phyloP scores from a whole-genome alignment of 2,329 filamentous ascomycete genomes.

The Stachybotrys chlorohalonatus region DNA sequence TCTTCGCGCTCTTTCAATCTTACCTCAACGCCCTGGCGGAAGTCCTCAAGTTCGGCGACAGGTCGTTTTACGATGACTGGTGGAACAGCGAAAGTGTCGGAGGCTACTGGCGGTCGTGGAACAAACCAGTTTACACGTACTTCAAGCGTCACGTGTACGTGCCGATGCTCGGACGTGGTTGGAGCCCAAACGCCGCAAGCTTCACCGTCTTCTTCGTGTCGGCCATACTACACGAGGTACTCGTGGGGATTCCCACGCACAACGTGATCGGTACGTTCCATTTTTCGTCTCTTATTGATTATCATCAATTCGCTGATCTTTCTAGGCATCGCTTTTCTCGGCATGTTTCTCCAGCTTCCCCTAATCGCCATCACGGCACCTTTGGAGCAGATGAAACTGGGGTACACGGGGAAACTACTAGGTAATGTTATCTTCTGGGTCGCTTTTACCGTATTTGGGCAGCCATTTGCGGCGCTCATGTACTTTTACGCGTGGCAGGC shows the following conservation, averaged over 20 bases:
- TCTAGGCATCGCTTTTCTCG: conserved; percentile 77
- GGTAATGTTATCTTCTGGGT: conserved; percentile 97
- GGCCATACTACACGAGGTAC: conserved; percentile 80
- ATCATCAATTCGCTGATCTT: conserved; percentile 3
- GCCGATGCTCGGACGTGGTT: conserved; percentile 77
- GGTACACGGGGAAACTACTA: conserved; percentile 61
- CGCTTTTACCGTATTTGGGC: conserved; percentile 89
- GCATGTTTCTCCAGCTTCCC: conserved; percentile 90
- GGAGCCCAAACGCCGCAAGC: conserved; percentile 61
- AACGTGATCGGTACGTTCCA: conserved; percentile 66
- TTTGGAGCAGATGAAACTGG: conserved; percentile 68
- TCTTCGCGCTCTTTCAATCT: conserved; percentile 94
- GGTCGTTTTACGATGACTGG: conserved; percentile 95
- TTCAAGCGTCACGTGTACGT: conserved; percentile 93
- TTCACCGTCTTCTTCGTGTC: conserved; percentile 81
- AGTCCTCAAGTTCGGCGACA: conserved; percentile 80
- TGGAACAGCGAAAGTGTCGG: conserved; percentile 89
- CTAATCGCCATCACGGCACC: conserved; percentile 74
- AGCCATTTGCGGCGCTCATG: conserved; percentile 82
- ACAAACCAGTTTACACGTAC: conserved; percentile 93
- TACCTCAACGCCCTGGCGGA: conserved; percentile 87
- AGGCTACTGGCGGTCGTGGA: conserved; percentile 93
- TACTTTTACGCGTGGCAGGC: conserved; percentile 99
- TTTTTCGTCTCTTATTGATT: background rate
- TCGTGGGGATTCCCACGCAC: conserved; percentile 91